Evolutionary conservation across 352 stramenopile genomes (phyloP).

Genomic region (Nothophytophthora sp.): DNA sequence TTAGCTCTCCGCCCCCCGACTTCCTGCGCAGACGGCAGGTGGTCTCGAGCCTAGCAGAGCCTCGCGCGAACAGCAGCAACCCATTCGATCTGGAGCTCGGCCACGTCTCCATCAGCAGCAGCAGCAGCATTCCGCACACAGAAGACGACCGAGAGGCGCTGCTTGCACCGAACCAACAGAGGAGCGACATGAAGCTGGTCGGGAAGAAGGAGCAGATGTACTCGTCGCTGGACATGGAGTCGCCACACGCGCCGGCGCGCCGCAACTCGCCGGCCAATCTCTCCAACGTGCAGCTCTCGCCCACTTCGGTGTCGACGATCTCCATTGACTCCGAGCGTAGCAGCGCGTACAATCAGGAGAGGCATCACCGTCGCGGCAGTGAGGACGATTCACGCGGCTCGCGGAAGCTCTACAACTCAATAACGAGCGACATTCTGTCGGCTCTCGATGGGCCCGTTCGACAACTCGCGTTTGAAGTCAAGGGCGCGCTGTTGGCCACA

Average conservation of each 20-base stretch:
- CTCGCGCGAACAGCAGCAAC: neutral
- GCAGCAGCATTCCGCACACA: neutral
- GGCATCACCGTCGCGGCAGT: neutral
- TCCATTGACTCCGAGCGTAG: constrained; percentile 33
- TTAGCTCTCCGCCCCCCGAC: constrained; percentile 1
- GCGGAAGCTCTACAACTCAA: constrained; percentile 45
- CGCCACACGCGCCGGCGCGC: constrained; percentile 32
- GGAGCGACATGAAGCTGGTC: constrained; percentile 56
- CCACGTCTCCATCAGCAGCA: neutral
- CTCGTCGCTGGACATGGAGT: constrained; percentile 73
- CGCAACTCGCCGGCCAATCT: constrained; percentile 27
- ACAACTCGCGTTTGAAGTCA: constrained; percentile 77
- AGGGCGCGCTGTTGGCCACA: constrained; percentile 79
- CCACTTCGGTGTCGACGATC: constrained; percentile 31
- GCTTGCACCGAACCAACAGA: neutral
- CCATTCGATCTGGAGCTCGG: neutral
- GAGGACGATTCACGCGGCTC: constrained; percentile 18
- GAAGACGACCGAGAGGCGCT: neutral
- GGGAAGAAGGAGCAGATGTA: constrained; percentile 79
- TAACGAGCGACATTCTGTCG: constrained; percentile 56
- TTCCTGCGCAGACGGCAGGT: constrained; percentile 3
- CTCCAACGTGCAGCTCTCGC: constrained; percentile 48
- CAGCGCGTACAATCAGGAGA: constrained; percentile 13
- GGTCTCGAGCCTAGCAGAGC: neutral
- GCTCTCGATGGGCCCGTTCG: constrained; percentile 67